A percentile compares a stretch with the other conserved stretches of the same genome.
Evolutionary conservation across 345 rosid genomes (phyloP).

Genomic region (Geranium brycei): DNA sequence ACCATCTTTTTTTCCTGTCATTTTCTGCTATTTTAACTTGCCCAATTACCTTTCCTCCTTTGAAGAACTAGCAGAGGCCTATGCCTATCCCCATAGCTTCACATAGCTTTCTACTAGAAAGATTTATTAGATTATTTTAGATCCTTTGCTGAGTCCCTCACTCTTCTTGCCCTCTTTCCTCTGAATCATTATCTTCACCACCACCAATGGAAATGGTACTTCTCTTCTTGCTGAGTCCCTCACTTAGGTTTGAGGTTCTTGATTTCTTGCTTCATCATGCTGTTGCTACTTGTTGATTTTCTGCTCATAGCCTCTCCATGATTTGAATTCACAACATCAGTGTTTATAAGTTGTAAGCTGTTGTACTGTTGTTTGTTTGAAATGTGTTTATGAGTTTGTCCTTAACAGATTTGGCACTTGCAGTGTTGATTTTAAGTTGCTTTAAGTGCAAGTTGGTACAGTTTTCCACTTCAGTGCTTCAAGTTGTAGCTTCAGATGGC

Average conservation of each 20-base stretch:
- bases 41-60: not conserved
- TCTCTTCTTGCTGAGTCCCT: not conserved
- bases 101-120: not conserved
- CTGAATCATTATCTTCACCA: not conserved
- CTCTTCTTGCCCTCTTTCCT: not conserved
- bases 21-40: not conserved
- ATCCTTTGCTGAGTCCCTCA: not conserved
- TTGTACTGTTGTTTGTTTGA: not conserved
- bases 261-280: not conserved
- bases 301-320: not conserved
- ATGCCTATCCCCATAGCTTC: not conserved
- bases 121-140: not conserved
- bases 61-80: not conserved
- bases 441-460: not conserved
- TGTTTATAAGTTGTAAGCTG: not conserved
- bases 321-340: too few species aligned
- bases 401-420: not conserved
- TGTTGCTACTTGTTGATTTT: not conserved
- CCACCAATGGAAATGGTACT: not conserved
- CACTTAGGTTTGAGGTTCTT: not conserved
- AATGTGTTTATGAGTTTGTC: not conserved
- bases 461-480: slow-evolving; percentile 1
- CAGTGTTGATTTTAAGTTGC: not conserved
- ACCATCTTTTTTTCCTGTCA: slow-evolving; percentile 4
- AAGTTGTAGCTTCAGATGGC: not conserved